Conservation (phyloP, 257 asterid species). For the Fraxinus americana region DNA sequence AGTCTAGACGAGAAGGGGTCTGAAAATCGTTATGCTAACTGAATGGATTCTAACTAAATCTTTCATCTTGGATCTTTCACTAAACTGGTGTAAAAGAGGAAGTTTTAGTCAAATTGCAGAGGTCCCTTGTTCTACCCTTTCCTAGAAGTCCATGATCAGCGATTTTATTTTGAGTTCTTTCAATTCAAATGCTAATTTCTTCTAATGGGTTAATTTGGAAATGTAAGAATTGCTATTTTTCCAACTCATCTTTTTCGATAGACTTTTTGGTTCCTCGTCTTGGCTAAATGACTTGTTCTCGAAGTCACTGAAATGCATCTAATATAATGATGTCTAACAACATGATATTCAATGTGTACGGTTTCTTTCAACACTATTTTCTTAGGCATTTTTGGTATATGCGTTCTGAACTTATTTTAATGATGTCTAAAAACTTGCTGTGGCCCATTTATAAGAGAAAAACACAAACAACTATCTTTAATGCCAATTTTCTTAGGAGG, state of each 20-base stretch:
- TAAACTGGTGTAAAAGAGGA: neutral
- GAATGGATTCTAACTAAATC: neutral
- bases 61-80: neutral
- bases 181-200: neutral
- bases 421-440: neutral
- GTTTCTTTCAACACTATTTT: neutral
- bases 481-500: neutral
- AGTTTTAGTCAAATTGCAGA: neutral
- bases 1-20: neutral
- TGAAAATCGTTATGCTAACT: neutral
- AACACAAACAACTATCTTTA: neutral
- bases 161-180: neutral
- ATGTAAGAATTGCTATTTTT: neutral
- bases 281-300: constrained; percentile 6
- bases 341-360: neutral
- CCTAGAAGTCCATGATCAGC: neutral
- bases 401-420: neutral
- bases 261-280: neutral
- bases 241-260: too few species aligned
- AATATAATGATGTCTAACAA: too few species aligned
- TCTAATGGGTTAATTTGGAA: too few species aligned
- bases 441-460: neutral
- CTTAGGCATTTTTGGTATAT: neutral
- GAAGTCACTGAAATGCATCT: neutral
- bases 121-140: neutral